Percentiles rank a stretch among this genome's conserved stretches.
These are phyloP conservation scores for Arthrobotrys conoides DNA, from an alignment of 2,329 filamentous ascomycete genomes.

Conservation along the genomic window DNA sequence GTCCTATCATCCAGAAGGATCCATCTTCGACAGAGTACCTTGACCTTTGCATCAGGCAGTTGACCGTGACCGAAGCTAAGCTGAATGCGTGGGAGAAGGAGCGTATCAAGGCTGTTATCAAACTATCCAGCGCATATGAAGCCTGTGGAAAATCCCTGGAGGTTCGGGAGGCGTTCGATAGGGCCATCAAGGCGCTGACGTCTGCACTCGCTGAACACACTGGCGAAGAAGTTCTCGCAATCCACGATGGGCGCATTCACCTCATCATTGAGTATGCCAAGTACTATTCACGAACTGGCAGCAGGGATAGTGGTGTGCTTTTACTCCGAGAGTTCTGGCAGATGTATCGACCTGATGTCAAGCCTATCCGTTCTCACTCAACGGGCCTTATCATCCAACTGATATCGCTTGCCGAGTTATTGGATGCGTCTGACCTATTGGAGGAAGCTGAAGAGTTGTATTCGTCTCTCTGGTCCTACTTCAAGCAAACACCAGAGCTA, in stretches of 20 bases:
- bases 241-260: constrained; percentile 42
- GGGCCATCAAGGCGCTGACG: constrained; percentile 33
- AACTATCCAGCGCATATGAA: constrained; percentile 20
- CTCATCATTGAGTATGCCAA: constrained; percentile 37
- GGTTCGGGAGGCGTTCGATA: constrained; percentile 13
- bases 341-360: constrained; percentile 34
- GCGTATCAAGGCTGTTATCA: constrained; percentile 37
- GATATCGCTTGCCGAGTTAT: constrained; percentile 19
- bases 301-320: constrained; percentile 32
- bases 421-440: constrained; percentile 31
- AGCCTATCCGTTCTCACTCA: constrained; percentile 32
- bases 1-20: constrained; percentile 25
- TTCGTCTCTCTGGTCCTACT: constrained; percentile 33
- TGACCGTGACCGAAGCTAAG: constrained; percentile 21
- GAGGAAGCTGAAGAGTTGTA: constrained; percentile 49
- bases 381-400: constrained; percentile 29
- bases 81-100: constrained; percentile 35
- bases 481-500: constrained; percentile 38
- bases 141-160: constrained; percentile 4
- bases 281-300: constrained; percentile 37
- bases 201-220: constrained; percentile 16
- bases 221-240: constrained; percentile 20
- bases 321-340: constrained; percentile 46
- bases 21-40: constrained; percentile 48
- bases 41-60: constrained; percentile 39